Base-by-base conservation (phyloP, 2,329 filamentous ascomycete species). In the Zymoseptoria ardabiliae region DNA sequence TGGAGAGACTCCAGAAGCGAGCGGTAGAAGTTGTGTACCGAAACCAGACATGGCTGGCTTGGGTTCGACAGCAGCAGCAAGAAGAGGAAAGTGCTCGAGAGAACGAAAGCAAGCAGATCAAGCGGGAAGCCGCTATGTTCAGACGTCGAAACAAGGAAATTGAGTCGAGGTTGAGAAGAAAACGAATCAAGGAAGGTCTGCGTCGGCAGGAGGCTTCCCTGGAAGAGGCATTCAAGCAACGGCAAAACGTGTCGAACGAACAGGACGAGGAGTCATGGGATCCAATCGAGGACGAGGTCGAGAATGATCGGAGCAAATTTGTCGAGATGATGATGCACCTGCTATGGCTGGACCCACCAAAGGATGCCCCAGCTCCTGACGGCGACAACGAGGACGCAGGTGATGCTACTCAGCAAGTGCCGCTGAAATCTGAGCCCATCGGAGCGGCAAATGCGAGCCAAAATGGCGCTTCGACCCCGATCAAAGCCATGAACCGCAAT, bases 301-400 rank as follows among this genome's bases (percentile, higher is more conserved):
- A 78, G 60, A 75, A 79, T 48, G 76, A 79, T 54, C 71, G 75
- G 11, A 74, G 70, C 21, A 75, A 69, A 60, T 81, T 77, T 57
- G 68, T 79, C 30, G 74, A 77, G 60, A 69, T 79, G 17, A 77
- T 79, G 61, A 75, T 73, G 54, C 75, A 76, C 57, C 77, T 80
- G 60, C 64, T 80, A 48, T 79, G 78, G 77, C 69, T 77, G 53
- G 81, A 83, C 52, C 81, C 84, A 21, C 82, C 82, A 0, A 83
- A 89, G 1, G 88, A 90, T 57, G 79, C 94, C 61, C 22, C 13
- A 52, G 28, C 8, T 23, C 11, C 17, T 52, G 48, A 94, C 63
- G 82, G 96, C 57, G 91, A 96, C 71, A 90, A 90, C 2, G 78
- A 96, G 13, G 82, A 96, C 4, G 90, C 20, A 23, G n/a, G 17